Evolutionary conservation across 192 early-diverging fungal genomes (phyloP), one percentile per base, ranked within the genome.

Genomic region (Diversispora eburnea): DNA sequence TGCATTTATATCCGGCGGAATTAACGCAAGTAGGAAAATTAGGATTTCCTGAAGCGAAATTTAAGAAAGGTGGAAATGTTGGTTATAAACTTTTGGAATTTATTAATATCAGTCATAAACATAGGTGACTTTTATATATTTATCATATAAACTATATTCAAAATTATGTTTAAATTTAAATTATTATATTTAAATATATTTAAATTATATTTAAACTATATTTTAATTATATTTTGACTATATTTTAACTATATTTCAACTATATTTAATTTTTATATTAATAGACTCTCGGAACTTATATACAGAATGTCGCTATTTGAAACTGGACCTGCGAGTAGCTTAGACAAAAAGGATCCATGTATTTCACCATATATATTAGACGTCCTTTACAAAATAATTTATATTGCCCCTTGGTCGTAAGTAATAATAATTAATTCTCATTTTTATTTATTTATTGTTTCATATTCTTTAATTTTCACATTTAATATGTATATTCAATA

Each of bases 241-340:
- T 13, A 17, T 7, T 15, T 15, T 45, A 65, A 65, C 41, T 19
- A 5, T 10, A 46, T 12, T 65, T 5, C 52, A 19, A 43, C 22
- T 19, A 20, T 39, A 49, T 41, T 47, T 33, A n/a, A 1, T 60
- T n/a, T 1, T 33, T 54, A 48, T 39, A 54, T 17, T 3, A 25
- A 54, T 42, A 82, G 85, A 57, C 74, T 91, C 46, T 65, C 88
- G 54, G 84, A 89, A 74, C 75, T 91, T 39, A 86, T 93, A 55
- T 87, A 89, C 77, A 90, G 89, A 72, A 88, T 88, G 87, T 88
- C 88, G 87, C 79, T 92, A 65, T 89, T 88, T 66, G 85, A 84
- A 67, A 85, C 88, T 60, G 76, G 74, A 86, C 84, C 41, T 87
- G 89, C 46, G 80, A 84, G 69, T 59, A n/a, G 13, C 22, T 15